Evolutionary conservation across 306 rosid genomes (phyloP).

Genomic region (Albizia julibrissin): DNA sequence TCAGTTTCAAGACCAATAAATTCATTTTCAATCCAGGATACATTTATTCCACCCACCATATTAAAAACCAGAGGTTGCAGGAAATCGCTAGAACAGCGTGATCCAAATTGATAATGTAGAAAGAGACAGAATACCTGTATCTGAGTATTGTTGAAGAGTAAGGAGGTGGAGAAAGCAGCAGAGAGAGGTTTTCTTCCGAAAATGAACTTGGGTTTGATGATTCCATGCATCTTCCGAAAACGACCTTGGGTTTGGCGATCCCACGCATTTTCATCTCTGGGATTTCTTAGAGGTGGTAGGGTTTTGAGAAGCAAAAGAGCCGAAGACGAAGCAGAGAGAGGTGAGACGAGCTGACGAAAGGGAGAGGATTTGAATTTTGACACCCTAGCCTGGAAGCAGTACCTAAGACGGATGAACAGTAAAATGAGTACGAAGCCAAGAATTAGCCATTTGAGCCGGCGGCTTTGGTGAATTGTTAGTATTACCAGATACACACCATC

Average conservation of each 20-base stretch:
- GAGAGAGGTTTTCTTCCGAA: slow-evolving; percentile 35
- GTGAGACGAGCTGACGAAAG: too few species aligned
- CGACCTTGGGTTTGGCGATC: slow-evolving; percentile 45
- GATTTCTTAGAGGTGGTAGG: slow-evolving; percentile 46
- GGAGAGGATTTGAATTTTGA: too few species aligned
- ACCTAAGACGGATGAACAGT: too few species aligned
- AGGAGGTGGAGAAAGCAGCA: slow-evolving; percentile 70
- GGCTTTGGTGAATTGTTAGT: too few species aligned
- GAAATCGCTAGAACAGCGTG: background rate
- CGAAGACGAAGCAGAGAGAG: slow-evolving; percentile 39
- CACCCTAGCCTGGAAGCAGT: too few species aligned
- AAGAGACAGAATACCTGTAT: slow-evolving; percentile 57
- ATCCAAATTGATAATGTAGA: slow-evolving; percentile 4
- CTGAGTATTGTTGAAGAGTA: slow-evolving; percentile 89
- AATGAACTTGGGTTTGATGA: slow-evolving; percentile 49
- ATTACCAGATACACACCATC: too few species aligned
- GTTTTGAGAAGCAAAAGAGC: slow-evolving; percentile 37
- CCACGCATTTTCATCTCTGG: slow-evolving; percentile 69
- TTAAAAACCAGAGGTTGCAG: background rate
- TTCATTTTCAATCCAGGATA: background rate
- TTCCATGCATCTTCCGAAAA: slow-evolving; percentile 45
- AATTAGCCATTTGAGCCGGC: too few species aligned
- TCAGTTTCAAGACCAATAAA: background rate
- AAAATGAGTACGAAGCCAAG: too few species aligned
- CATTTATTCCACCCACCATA: background rate